A percentile compares a stretch with the other conserved stretches of the same genome.
Conservation (phyloP, 495 filamentous ascomycete species). For the Pyrenopolyporus hunteri region DNA sequence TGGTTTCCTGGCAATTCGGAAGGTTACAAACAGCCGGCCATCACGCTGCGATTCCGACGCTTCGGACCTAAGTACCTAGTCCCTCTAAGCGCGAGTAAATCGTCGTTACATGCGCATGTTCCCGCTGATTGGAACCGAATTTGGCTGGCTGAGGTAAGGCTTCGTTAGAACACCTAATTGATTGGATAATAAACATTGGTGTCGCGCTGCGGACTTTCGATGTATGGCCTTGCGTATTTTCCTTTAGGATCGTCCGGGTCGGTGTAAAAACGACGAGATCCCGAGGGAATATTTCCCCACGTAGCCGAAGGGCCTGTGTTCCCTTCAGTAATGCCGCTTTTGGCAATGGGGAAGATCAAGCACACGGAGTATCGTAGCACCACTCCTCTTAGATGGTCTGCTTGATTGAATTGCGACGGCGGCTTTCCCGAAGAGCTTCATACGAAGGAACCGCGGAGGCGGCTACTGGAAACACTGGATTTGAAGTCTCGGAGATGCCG, state of each 20-base stretch:
- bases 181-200: slow-evolving; percentile 29
- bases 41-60: slow-evolving; percentile 2
- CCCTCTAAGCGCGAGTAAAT: slow-evolving; percentile 8
- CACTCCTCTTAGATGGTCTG: too few species aligned
- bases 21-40: slow-evolving; percentile 13
- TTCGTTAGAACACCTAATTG: slow-evolving; percentile 14
- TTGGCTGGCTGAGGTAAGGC: slow-evolving; percentile 30
- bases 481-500: slow-evolving; percentile 1
- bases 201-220: slow-evolving; percentile 28
- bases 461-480: too few species aligned
- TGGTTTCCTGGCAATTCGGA: neutral
- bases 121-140: slow-evolving; percentile 15
- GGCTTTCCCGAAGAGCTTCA: neutral
- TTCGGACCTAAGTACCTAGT: neutral
- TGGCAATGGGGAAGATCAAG: too few species aligned
- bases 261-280: slow-evolving; percentile 7
- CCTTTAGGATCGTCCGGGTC: slow-evolving; percentile 8
- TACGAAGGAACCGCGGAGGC: too few species aligned
- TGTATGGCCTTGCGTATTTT: slow-evolving; percentile 6
- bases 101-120: slow-evolving; percentile 5
- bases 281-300: neutral
- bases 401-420: too few species aligned
- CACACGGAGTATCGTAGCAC: too few species aligned
- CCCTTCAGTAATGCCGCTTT: too few species aligned
- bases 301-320: neutral